Evolutionary conservation across 257 asterid species (phyloP), one percentile per base, ranked within the genome.

Genomic region (Orobanche coerulescens): DNA sequence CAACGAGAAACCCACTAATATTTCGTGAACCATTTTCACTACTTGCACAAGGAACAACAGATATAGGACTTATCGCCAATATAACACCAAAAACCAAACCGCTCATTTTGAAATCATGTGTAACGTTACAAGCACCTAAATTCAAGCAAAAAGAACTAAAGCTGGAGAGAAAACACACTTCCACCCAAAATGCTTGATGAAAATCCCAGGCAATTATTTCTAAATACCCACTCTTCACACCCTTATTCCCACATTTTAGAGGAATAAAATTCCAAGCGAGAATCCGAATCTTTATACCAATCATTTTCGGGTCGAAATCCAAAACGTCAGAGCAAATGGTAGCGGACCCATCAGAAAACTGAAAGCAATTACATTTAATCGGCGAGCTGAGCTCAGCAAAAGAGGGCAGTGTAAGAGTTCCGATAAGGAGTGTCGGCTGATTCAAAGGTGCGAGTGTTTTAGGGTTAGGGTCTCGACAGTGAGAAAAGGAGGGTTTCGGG

Each of bases 251-350:
- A 56, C 65, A 51, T 19, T 74, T 65, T 1, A 70, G 36, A 53
- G 98, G 95, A 65, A 88, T 67, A 64, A 86, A 92, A 71, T 88
- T 92, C 95, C 96, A 92, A 44, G 94, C 74, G 6, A 70, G 60
- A 64, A 84, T 34, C 30, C 61, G 78, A 34, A 86, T 76, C 53
- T 62, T 76, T 31, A 43, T 58, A 39, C 75, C 92, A 4, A 92
- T 65, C 66, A 81, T 58, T 69, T 56, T 69, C 10, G 77, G 74
- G 71, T 72, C 73, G 37, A 88, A 84, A 58, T 75, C 75, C 67
- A 86, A 71, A 73, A 86, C 63, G 61, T 88, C 96, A 48, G 95
- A 88, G 76, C 96, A 88, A 47, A 88, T 4, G 33, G 77, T 59
- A 24, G 78, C 77, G 6, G 83, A 72, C 43, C 60, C 76, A 64